These are phyloP conservation scores for Cyberlindnera japonica DNA, from an alignment of 805 yeast genomes.

Conservation along the genomic window DNA sequence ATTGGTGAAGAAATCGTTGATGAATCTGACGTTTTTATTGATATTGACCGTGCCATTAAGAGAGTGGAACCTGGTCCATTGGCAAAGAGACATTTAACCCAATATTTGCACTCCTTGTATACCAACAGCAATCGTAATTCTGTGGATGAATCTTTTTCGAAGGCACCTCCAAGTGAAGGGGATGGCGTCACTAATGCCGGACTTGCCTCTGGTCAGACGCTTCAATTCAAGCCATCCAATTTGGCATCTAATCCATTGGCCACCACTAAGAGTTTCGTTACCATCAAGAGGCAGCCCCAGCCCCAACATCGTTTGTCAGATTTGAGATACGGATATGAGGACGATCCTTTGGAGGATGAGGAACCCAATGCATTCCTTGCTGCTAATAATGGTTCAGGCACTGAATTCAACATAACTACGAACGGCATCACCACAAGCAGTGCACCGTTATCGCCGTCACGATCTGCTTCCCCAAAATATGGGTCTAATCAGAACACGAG, in stretches of 20 bases:
- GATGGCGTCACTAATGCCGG: no score
- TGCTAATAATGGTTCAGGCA: background rate
- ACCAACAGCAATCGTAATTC: slow-evolving; percentile 42
- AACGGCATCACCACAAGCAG: background rate
- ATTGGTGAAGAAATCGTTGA: slow-evolving; percentile 98
- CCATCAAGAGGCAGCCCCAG: slow-evolving; percentile 57
- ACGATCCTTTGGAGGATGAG: slow-evolving; percentile 7
- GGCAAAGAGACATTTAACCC: slow-evolving; percentile 62
- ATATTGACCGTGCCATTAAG: slow-evolving; percentile 83
- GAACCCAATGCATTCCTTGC: slow-evolving; percentile 4
- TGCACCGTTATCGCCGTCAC: slow-evolving; percentile 6
- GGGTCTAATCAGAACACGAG: slow-evolving; percentile 15
- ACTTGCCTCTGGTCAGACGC: no score
- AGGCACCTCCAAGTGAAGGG: background rate
- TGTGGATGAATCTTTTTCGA: slow-evolving; percentile 28
- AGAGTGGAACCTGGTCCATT: slow-evolving; percentile 73
- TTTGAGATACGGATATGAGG: slow-evolving; percentile 19
- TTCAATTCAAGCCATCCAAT: slow-evolving; percentile 40
- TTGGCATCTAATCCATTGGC: slow-evolving; percentile 68
- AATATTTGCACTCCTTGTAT: slow-evolving; percentile 63
- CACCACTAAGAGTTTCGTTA: slow-evolving; percentile 61
- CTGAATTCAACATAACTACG: background rate
- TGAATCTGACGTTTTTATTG: slow-evolving; percentile 91
- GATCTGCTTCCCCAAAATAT: slow-evolving; percentile 23
- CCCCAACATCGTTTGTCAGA: slow-evolving; percentile 16